Conservation (phyloP, 2,329 filamentous ascomycete genomes). For the Monilinia fructicola region DNA sequence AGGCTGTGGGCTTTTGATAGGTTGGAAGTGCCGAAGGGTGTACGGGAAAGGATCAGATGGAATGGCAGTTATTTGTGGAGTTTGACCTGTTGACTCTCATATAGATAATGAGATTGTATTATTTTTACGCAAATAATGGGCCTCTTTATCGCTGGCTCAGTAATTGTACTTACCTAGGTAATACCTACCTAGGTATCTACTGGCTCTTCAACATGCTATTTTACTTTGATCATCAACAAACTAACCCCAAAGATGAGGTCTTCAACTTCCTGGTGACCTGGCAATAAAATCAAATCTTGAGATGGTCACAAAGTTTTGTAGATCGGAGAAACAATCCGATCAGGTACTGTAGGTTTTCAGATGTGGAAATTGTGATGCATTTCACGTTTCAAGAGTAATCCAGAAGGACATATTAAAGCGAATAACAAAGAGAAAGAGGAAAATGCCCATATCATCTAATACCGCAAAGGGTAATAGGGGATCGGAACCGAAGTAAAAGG, state of each 20-base stretch:
- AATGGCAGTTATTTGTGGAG: too few species aligned
- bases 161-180: background rate
- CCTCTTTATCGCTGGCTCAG: constrained; percentile 4
- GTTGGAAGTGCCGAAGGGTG: background rate
- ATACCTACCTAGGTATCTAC: too few species aligned
- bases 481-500: constrained; percentile 1
- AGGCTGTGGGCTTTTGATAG: background rate
- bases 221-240: background rate
- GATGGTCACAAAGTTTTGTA: too few species aligned
- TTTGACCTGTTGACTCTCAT: too few species aligned
- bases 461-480: background rate
- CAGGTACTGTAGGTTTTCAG: background rate
- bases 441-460: too few species aligned
- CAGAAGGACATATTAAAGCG: too few species aligned
- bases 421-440: too few species aligned
- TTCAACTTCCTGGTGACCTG: background rate
- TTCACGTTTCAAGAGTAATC: too few species aligned
- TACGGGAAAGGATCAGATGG: background rate
- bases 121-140: constrained; percentile 2
- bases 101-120: background rate
- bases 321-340: too few species aligned
- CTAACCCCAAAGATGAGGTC: background rate
- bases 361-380: too few species aligned
- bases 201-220: background rate
- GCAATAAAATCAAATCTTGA: too few species aligned